These are phyloP conservation scores for Evansstolkia leycettana DNA, from an alignment of 495 filamentous ascomycete species.

Conservation along the genomic window DNA sequence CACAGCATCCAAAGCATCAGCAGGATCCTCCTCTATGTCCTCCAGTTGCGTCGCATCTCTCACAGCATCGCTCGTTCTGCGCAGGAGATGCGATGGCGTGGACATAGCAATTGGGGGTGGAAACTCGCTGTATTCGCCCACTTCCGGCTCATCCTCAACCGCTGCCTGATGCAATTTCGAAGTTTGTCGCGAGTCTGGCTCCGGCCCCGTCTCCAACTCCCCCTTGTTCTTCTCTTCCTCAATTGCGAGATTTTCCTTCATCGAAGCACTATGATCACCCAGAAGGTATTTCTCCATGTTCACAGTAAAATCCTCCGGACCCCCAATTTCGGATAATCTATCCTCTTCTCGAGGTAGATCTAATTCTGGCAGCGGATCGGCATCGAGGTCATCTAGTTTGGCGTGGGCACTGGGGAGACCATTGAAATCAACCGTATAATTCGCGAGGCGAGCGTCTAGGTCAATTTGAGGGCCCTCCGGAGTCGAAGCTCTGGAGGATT, in stretches of 20 bases:
- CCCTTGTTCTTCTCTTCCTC: constrained; percentile 10
- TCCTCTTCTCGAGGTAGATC: constrained; percentile 17
- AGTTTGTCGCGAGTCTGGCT: constrained; percentile 4
- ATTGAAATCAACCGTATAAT: constrained; percentile 36
- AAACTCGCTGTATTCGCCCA: constrained; percentile 33
- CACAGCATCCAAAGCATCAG: constrained; percentile 16
- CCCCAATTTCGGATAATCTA: constrained; percentile 32
- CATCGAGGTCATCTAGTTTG: constrained; percentile 13
- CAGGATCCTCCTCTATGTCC: constrained; percentile 27
- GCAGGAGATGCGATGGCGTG: constrained; percentile 32
- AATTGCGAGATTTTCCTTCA: constrained; percentile 12
- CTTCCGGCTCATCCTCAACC: constrained; percentile 24
- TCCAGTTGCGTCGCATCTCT: constrained; percentile 30
- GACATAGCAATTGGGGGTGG: constrained; percentile 36
- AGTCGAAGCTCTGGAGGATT: constrained; percentile 11
- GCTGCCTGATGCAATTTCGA: constrained; percentile 16
- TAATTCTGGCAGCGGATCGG: constrained; percentile 13
- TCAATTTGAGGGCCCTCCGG: constrained; percentile 17
- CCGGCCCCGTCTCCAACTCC: constrained; percentile 6
- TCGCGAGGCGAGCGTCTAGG: constrained; percentile 31
- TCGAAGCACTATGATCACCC: constrained; percentile 40
- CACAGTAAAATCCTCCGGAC: constrained; percentile 40
- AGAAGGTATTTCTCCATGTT: constrained; percentile 38
- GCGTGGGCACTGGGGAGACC: constrained; percentile 28
- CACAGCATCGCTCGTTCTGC: constrained; percentile 13